These are phyloP conservation scores for Penicillium sp. DNA, from an alignment of 2,329 filamentous ascomycete genomes.

Conservation along the genomic window DNA sequence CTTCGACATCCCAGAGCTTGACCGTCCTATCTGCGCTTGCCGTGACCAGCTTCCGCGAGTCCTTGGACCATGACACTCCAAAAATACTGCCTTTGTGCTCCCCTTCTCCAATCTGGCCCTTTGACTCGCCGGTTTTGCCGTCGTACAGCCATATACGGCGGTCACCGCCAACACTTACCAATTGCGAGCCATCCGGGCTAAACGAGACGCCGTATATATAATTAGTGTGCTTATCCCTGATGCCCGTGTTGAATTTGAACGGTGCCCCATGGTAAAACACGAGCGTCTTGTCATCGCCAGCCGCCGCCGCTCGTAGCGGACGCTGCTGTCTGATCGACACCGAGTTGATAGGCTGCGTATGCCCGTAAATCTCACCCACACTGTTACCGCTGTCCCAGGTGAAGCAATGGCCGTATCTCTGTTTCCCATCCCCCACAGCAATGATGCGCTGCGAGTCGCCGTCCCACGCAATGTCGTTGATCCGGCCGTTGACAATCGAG, in stretches of 20 bases:
- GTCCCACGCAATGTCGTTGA: slow-evolving; percentile 97
- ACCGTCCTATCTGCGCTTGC: slow-evolving; percentile 93
- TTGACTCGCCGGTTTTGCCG: slow-evolving; percentile 87
- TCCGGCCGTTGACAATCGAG: slow-evolving; percentile 85
- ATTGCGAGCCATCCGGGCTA: slow-evolving; percentile 74
- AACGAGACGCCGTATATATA: slow-evolving; percentile 87
- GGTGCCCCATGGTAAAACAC: slow-evolving; percentile 92
- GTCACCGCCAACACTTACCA: slow-evolving; percentile 92
- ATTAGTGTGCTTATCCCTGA: slow-evolving; percentile 73
- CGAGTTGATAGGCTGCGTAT: slow-evolving; percentile 84
- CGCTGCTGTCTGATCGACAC: slow-evolving; percentile 86
- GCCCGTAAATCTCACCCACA: slow-evolving; percentile 88
- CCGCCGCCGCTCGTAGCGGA: slow-evolving; percentile 86
- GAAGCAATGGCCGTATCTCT: slow-evolving; percentile 89
- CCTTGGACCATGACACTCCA: slow-evolving; percentile 80
- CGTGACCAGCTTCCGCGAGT: slow-evolving; percentile 82
- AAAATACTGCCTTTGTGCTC: slow-evolving; percentile 94
- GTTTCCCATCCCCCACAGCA: slow-evolving; percentile 90
- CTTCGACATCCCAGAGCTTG: slow-evolving; percentile 86
- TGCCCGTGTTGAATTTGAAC: slow-evolving; percentile 91
- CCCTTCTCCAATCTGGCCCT: slow-evolving; percentile 63
- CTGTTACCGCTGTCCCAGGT: slow-evolving; percentile 94
- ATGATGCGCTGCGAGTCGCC: slow-evolving; percentile 95
- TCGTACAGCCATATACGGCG: slow-evolving; percentile 91
- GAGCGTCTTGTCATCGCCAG: slow-evolving; percentile 81